phyloP scores from a whole-genome alignment of 306 rosid species.

The Trichosanthes truncata region DNA sequence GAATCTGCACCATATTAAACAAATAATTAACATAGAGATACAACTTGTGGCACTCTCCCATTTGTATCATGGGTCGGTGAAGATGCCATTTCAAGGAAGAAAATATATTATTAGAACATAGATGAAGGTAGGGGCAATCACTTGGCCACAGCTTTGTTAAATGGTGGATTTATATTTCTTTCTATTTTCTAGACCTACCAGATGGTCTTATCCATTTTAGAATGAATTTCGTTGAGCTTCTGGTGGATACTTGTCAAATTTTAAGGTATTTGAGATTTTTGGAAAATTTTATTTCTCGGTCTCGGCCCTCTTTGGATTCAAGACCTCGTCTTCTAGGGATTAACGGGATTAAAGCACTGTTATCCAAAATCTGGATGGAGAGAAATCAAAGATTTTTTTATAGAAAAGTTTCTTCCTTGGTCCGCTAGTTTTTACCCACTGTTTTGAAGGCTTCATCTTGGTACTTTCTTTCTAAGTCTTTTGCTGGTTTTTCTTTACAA shows the following conservation, averaged over 20 bases:
- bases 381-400: no score
- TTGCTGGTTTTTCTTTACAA: no score
- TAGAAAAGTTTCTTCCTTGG: no score
- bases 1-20: slow-evolving; percentile 39
- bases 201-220: slow-evolving; percentile 85
- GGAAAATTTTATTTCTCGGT: no score
- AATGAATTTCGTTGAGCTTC: slow-evolving; percentile 74
- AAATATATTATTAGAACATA: not conserved
- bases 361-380: no score
- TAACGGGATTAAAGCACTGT: no score
- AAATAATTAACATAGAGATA: not conserved
- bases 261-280: slow-evolving; percentile 58
- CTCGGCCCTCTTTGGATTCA: no score
- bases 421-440: no score
- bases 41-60: not conserved
- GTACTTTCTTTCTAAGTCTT: no score
- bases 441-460: no score
- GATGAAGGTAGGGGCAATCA: not conserved
- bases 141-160: not conserved
- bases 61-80: not conserved
- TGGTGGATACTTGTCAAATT: slow-evolving; percentile 89
- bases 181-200: slow-evolving; percentile 44
- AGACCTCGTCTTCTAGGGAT: no score
- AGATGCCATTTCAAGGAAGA: not conserved
- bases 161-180: not conserved